A percentile compares a stretch with the other conserved stretches of the same genome.
These are phyloP conservation scores for Zoysia matrella DNA, from an alignment of 202 grass and related monocot species.

Conservation along the genomic window DNA sequence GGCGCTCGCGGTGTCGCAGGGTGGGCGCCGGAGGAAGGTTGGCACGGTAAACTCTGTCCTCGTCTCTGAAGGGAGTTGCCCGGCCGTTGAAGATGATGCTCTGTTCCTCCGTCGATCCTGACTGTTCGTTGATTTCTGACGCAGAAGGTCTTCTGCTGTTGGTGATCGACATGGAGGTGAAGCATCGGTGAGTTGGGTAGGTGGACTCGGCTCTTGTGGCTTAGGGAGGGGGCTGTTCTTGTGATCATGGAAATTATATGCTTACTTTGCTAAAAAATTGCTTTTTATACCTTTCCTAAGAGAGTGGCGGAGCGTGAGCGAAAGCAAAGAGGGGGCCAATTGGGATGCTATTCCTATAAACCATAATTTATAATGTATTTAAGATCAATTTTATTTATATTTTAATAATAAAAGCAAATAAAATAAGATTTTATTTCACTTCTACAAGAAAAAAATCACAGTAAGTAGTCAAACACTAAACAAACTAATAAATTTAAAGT, in stretches of 20 bases:
- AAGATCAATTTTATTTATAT: too few relatives aligned
- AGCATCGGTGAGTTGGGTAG: neutral
- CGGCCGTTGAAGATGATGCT: neutral
- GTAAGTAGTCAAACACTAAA: too few relatives aligned
- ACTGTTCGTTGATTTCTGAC: constrained; percentile 30
- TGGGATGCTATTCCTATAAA: too few relatives aligned
- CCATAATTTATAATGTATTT: too few relatives aligned
- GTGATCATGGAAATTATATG: neutral
- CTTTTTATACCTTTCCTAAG: neutral
- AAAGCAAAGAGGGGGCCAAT: too few relatives aligned
- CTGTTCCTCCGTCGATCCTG: neutral
- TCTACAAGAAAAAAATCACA: too few relatives aligned
- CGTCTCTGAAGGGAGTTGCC: too few relatives aligned
- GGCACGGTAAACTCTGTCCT: neutral
- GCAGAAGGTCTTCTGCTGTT: constrained; percentile 73
- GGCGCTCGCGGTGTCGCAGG: constrained; percentile 19
- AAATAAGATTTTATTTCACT: too few relatives aligned
- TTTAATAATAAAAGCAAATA: too few relatives aligned
- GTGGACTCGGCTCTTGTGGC: neutral
- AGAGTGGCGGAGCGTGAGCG: too few relatives aligned
- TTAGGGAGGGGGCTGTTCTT: neutral
- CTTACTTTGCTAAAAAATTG: neutral
- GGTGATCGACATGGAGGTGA: constrained; percentile 27
- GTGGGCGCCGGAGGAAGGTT: constrained; percentile 32
- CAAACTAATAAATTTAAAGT: too few relatives aligned